Percentiles rank a stretch among this genome's conserved stretches.
phyloP scores from a whole-genome alignment of 305 asterid genomes.

The Lippia alba region DNA sequence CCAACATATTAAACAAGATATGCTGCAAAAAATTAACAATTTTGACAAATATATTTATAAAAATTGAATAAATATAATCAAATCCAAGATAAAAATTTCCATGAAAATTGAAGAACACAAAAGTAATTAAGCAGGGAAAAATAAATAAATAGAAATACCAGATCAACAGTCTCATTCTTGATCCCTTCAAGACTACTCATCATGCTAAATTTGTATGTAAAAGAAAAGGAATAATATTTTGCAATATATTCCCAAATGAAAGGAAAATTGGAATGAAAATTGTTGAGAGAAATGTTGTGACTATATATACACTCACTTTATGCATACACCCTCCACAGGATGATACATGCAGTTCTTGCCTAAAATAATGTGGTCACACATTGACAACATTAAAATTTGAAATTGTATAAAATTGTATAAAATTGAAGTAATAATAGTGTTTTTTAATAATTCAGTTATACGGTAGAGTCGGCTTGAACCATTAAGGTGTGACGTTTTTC shows the following conservation, averaged over 20 bases:
- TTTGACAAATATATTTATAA: too few species aligned
- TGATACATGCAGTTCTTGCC: slow-evolving; percentile 21
- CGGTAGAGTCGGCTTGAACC: too few species aligned
- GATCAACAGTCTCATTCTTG: slow-evolving; percentile 58
- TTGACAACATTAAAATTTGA: too few species aligned
- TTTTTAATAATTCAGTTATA: too few species aligned
- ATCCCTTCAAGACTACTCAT: slow-evolving; percentile 52
- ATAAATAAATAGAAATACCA: slow-evolving; percentile 37
- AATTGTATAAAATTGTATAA: too few species aligned
- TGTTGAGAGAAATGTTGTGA: neutral
- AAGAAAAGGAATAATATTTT: neutral
- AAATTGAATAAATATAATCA: too few species aligned
- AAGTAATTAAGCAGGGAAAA: neutral
- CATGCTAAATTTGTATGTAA: neutral
- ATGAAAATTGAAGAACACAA: neutral
- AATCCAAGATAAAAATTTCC: neutral
- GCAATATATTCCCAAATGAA: too few species aligned
- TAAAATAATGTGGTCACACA: too few species aligned
- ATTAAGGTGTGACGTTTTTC: too few species aligned
- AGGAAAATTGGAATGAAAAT: neutral
- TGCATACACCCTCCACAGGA: neutral
- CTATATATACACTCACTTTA: slow-evolving; percentile 32
- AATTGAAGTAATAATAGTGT: too few species aligned
- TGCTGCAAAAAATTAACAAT: neutral
- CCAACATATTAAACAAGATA: neutral